Percentiles rank a stretch among this genome's conserved stretches.
These are phyloP conservation scores for Aspergillus ostianus DNA, from an alignment of 495 filamentous ascomycete genomes.

Conservation along the genomic window DNA sequence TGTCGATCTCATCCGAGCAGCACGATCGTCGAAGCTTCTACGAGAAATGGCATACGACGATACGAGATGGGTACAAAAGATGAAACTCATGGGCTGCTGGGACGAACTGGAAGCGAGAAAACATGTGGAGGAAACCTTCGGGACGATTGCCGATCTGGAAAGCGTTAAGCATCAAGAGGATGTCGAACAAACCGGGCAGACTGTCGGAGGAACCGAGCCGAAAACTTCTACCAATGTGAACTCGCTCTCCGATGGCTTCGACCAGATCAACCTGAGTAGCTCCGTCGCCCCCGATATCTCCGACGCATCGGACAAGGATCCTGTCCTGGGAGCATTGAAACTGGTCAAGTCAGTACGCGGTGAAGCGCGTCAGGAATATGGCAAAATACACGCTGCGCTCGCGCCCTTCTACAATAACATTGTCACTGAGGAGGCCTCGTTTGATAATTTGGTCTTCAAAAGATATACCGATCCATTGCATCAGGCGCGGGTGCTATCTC, in stretches of 20 bases:
- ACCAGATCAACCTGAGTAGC: slow-evolving; percentile 56
- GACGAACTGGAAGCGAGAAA: slow-evolving; percentile 82
- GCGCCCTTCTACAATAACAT: slow-evolving; percentile 88
- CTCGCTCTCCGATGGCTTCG: slow-evolving; percentile 62
- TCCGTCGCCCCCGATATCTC: slow-evolving; percentile 17
- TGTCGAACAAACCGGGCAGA: slow-evolving; percentile 23
- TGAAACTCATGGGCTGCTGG: slow-evolving; percentile 89
- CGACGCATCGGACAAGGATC: slow-evolving; percentile 30
- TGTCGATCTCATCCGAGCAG: slow-evolving; percentile 78
- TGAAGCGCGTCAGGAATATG: slow-evolving; percentile 84
- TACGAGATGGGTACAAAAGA: slow-evolving; percentile 82
- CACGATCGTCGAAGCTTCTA: slow-evolving; percentile 83
- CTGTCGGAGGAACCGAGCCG: slow-evolving; percentile 15
- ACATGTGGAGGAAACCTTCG: slow-evolving; percentile 71
- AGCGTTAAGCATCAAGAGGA: slow-evolving; percentile 50
- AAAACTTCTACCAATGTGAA: slow-evolving; percentile 23
- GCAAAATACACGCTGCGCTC: slow-evolving; percentile 81
- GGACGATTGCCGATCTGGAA: slow-evolving; percentile 61
- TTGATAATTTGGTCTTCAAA: slow-evolving; percentile 79
- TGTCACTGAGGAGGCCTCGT: slow-evolving; percentile 65
- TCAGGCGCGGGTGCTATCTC: slow-evolving; percentile 83
- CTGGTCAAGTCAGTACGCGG: slow-evolving; percentile 77
- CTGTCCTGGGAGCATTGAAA: slow-evolving; percentile 63
- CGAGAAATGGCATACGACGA: slow-evolving; percentile 99
- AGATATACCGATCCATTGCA: slow-evolving; percentile 83